Percentiles rank a stretch among this genome's conserved stretches.
Evolutionary conservation across 371 early-diverging fungal genomes (phyloP).

Genomic region (Chytridium lagenaria): DNA sequence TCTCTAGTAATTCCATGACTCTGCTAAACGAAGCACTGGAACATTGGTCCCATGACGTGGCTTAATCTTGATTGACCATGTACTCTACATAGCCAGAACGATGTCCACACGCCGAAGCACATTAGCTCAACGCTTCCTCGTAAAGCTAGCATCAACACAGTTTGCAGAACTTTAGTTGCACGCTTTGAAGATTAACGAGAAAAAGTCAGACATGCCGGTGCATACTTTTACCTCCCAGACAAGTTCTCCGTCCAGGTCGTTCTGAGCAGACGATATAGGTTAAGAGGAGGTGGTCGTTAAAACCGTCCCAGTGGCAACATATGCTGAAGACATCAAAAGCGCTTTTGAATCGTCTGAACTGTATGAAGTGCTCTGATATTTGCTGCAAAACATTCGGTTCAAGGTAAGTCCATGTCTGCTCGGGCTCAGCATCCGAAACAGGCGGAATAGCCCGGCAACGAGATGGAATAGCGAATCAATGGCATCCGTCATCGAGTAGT

Average conservation of each 20-base stretch:
- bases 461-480: slow-evolving; percentile 15
- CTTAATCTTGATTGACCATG: slow-evolving; percentile 26
- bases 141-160: slow-evolving; percentile 21
- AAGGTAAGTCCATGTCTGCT: background rate
- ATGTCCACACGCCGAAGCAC: slow-evolving; percentile 12
- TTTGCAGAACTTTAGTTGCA: slow-evolving; percentile 9
- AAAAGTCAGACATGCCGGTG: too few relatives aligned
- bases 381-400: slow-evolving; percentile 11
- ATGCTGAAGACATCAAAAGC: slow-evolving; percentile 12
- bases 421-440: slow-evolving; percentile 3
- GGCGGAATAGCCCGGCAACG: slow-evolving; percentile 4
- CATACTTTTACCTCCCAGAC: slow-evolving; percentile 15
- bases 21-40: slow-evolving; percentile 27
- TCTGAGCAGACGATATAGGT: slow-evolving; percentile 10
- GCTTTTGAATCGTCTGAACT: background rate
- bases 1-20: slow-evolving; percentile 26
- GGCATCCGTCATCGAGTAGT: background rate
- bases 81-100: slow-evolving; percentile 31
- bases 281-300: slow-evolving; percentile 9
- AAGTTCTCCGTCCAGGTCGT: slow-evolving; percentile 12
- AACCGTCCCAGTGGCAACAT: background rate
- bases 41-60: slow-evolving; percentile 27
- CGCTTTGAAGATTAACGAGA: slow-evolving; percentile 26
- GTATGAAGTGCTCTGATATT: background rate
- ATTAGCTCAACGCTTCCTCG: slow-evolving; percentile 21